Percentiles rank a stretch among this genome's conserved stretches.
Evolutionary conservation across 2,329 filamentous ascomycete genomes (phyloP).

Genomic region (Trichoderma semiorbis): DNA sequence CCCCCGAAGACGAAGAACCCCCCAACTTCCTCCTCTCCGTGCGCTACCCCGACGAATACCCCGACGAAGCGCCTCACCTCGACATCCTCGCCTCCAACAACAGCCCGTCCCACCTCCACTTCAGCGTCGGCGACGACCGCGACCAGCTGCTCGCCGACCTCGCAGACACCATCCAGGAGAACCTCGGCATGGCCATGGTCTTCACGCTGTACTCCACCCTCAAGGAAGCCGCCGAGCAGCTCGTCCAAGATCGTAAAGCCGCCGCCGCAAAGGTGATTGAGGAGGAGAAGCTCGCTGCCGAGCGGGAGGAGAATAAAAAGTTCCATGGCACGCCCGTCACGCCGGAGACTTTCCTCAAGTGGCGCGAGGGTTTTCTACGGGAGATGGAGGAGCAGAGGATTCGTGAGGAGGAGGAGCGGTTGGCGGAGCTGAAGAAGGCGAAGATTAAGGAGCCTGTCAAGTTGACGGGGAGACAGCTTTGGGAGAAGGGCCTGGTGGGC

Average conservation of each 20-base stretch:
- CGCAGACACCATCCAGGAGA: conserved; percentile 78
- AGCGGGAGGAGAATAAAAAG: conserved; percentile 93
- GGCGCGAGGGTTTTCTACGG: conserved; percentile 71
- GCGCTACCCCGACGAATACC: conserved; percentile 85
- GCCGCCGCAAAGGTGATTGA: conserved; percentile 57
- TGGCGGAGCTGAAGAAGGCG: conserved; percentile 78
- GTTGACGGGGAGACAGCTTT: conserved; percentile 71
- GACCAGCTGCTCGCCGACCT: conserved; percentile 67
- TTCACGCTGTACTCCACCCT: conserved; percentile 85
- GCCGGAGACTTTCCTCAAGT: conserved; percentile 77
- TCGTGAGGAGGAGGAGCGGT: conserved; percentile 69
- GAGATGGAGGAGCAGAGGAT: conserved; percentile 75
- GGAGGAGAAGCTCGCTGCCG: conserved; percentile 55
- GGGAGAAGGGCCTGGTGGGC: conserved; percentile 69
- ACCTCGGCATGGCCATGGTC: conserved; percentile 94
- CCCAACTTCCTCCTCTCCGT: conserved; percentile 79
- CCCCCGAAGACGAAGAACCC: conserved; percentile 54
- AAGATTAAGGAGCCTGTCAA: conserved; percentile 70
- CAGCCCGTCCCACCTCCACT: conserved; percentile 62
- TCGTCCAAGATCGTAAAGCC: conserved; percentile 71
- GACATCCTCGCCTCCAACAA: conserved; percentile 75
- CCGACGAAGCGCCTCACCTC: conserved; percentile 78
- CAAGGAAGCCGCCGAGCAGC: conserved; percentile 85
- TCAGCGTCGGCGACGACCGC: conserved; percentile 80
- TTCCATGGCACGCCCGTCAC: conserved; percentile 90